phyloP scores from a whole-genome alignment of 2,329 filamentous ascomycete species.

The Diaporthe australafricana region DNA sequence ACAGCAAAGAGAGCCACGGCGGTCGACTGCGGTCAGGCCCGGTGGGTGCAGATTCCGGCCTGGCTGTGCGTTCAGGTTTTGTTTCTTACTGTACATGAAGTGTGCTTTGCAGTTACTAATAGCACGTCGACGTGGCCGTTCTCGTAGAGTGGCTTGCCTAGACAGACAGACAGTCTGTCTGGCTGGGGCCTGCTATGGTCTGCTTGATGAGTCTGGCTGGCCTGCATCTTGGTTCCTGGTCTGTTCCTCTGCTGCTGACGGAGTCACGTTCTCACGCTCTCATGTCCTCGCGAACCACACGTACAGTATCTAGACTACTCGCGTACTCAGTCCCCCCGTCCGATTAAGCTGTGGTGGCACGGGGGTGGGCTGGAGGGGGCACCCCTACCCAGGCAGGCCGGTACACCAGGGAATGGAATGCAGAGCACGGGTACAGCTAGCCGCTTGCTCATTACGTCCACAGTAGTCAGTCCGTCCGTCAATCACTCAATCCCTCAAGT shows the following conservation, averaged over 20 bases:
- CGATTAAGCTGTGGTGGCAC: slow-evolving; percentile 10
- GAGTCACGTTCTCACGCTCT: not conserved
- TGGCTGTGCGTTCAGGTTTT: slow-evolving; percentile 34
- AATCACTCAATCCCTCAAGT: not conserved
- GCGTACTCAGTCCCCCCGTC: slow-evolving; percentile 10
- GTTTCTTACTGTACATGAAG: slow-evolving; percentile 27
- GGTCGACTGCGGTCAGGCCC: slow-evolving; percentile 33
- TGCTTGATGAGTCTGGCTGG: not conserved
- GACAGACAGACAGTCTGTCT: not conserved
- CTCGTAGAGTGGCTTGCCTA: slow-evolving; percentile 15
- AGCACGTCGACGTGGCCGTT: slow-evolving; percentile 21
- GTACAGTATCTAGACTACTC: not conserved
- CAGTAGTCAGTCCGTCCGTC: not conserved
- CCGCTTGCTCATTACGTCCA: slow-evolving; percentile 5
- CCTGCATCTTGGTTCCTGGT: not conserved
- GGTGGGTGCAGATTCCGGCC: slow-evolving; percentile 33
- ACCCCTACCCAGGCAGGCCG: slow-evolving; percentile 9
- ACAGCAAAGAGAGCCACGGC: not conserved
- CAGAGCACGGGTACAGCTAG: not conserved
- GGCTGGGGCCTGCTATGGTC: not conserved
- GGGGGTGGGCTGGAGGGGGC: not conserved
- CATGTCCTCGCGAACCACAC: not conserved
- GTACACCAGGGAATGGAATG: not conserved
- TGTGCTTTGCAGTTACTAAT: slow-evolving; percentile 21
- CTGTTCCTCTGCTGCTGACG: not conserved